Evolutionary conservation across 2,329 filamentous ascomycete species (phyloP).

Genomic region (Ascochyta viciae-villosae): DNA sequence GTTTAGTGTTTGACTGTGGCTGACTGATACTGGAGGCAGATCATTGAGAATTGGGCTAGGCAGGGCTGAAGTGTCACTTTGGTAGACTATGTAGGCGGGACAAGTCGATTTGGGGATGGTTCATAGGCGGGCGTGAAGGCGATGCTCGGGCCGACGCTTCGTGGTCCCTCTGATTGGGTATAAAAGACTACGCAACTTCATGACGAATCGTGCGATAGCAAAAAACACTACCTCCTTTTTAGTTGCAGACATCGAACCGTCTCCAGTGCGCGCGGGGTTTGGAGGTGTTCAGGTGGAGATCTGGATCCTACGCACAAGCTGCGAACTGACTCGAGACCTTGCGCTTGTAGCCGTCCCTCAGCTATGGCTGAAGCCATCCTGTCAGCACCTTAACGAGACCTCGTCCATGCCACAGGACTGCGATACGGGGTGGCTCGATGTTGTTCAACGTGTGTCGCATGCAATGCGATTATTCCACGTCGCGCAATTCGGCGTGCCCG

Average conservation of each 20-base stretch:
- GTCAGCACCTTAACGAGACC: neutral
- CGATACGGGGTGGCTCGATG: neutral
- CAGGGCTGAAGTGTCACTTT: neutral
- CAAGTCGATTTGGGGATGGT: neutral
- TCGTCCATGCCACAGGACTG: too few species aligned
- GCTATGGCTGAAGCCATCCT: too few species aligned
- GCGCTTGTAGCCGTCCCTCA: neutral
- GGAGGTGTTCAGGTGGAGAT: neutral
- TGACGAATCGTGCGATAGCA: neutral
- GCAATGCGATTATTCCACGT: neutral
- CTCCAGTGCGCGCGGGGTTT: too few species aligned
- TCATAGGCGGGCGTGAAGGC: neutral
- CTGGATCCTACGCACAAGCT: neutral
- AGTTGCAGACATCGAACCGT: neutral
- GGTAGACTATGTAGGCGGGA: neutral
- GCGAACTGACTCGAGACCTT: neutral
- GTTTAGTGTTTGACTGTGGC: neutral
- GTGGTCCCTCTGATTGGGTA: too few species aligned
- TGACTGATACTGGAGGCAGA: neutral
- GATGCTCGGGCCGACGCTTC: too few species aligned
- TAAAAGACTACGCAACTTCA: too few species aligned
- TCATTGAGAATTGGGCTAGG: neutral
- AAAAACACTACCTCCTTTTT: neutral
- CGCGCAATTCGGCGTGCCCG: too few species aligned
- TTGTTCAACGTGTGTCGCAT: neutral